Conservation (phyloP, 2,329 filamentous ascomycete genomes). For the Dactylellina sp. region DNA sequence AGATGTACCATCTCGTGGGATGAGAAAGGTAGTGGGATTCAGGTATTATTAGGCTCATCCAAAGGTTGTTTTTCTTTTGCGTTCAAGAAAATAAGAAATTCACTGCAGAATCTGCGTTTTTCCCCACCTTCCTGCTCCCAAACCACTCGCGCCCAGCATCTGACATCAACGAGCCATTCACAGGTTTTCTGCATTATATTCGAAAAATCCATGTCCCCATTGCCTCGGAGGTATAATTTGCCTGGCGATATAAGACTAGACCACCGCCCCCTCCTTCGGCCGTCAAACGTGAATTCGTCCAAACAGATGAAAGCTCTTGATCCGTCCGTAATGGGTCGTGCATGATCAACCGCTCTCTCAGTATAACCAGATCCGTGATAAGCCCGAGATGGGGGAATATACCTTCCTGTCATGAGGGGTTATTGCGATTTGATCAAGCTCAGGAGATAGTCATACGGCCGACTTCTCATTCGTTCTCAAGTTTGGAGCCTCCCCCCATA, state of each 20-base stretch:
- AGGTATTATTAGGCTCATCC: slow-evolving; percentile 55
- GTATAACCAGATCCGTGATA: slow-evolving; percentile 50
- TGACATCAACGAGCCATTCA: slow-evolving; percentile 49
- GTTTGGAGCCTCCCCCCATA: slow-evolving; percentile 35
- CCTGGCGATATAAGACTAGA: slow-evolving; percentile 53
- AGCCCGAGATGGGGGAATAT: slow-evolving; percentile 42
- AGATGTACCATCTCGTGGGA: slow-evolving; percentile 48
- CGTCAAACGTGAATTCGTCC: slow-evolving; percentile 41
- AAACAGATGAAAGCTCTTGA: slow-evolving; percentile 53
- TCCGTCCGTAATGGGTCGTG: slow-evolving; percentile 34
- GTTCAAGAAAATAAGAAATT: neutral
- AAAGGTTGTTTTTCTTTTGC: slow-evolving; percentile 47
- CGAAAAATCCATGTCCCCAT: slow-evolving; percentile 48
- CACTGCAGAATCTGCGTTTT: slow-evolving; percentile 32
- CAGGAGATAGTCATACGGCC: slow-evolving; percentile 55
- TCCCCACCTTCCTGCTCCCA: slow-evolving; percentile 48
- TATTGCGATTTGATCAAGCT: slow-evolving; percentile 58
- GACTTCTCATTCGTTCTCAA: slow-evolving; percentile 50
- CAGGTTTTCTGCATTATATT: slow-evolving; percentile 42
- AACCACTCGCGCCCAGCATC: slow-evolving; percentile 47
- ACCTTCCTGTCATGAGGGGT: slow-evolving; percentile 52
- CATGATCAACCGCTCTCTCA: slow-evolving; percentile 56
- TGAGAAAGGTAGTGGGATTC: slow-evolving; percentile 43
- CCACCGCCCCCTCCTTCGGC: slow-evolving; percentile 41
- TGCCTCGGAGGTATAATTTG: slow-evolving; percentile 55